Conservation (phyloP, 2,329 filamentous ascomycete species). For the Alternaria solani region DNA sequence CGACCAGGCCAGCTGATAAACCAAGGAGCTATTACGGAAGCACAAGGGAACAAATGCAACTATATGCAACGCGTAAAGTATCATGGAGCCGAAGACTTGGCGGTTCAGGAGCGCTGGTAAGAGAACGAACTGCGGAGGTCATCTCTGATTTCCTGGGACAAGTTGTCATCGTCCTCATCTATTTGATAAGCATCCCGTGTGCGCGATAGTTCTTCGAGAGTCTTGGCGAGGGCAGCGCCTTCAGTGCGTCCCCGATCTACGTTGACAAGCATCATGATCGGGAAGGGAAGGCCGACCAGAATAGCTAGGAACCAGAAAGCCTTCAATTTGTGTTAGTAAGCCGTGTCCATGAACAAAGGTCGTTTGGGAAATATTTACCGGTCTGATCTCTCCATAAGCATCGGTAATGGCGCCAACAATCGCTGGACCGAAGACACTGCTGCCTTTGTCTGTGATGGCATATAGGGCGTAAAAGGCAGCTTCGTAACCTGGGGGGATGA, state of each 20-base stretch:
- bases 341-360: background rate
- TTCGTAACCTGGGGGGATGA: conserved; percentile 93
- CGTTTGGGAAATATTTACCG: conserved; percentile 39
- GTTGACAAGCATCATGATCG: conserved; percentile 84
- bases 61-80: conserved; percentile 6
- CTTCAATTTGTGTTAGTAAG: conserved; percentile 23
- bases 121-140: conserved; percentile 27
- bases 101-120: conserved; percentile 23
- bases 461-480: conserved; percentile 97
- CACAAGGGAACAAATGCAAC: conserved; percentile 20
- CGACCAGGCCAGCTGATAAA: background rate
- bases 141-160: conserved; percentile 23
- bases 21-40: background rate
- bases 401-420: conserved; percentile 95
- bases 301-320: conserved; percentile 92
- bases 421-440: conserved; percentile 89
- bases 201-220: conserved; percentile 40
- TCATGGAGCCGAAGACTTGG: background rate
- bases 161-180: conserved; percentile 15
- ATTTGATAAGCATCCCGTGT: conserved; percentile 14
- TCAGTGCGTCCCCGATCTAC: conserved; percentile 68
- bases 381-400: conserved; percentile 60
- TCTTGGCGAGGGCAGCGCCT: conserved; percentile 51
- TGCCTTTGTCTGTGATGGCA: conserved; percentile 97
- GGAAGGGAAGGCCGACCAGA: conserved; percentile 84